Percentiles rank a stretch among this genome's conserved stretches.
phyloP scores from a whole-genome alignment of 2,329 filamentous ascomycete species.

The Cercospora beticola region DNA sequence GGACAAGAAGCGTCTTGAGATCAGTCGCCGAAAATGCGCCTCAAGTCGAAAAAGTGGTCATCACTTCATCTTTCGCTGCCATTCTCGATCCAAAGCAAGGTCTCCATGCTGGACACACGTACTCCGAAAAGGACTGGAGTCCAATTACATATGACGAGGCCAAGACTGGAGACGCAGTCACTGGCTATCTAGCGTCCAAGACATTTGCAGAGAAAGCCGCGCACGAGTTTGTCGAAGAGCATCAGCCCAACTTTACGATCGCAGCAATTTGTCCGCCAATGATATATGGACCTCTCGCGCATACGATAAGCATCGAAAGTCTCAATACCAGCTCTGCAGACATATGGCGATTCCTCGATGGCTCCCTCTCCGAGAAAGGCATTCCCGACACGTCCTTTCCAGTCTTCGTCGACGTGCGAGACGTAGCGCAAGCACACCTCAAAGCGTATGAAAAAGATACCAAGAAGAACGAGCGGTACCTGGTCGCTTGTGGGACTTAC shows the following conservation, averaged over 20 bases:
- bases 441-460: background rate
- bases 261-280: conserved; percentile 2
- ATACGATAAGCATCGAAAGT: background rate
- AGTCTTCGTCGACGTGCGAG: background rate
- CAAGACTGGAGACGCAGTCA: background rate
- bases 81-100: background rate
- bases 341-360: background rate
- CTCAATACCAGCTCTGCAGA: background rate
- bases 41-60: background rate
- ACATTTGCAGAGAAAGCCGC: conserved; percentile 14
- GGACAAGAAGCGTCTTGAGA: background rate
- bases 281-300: background rate
- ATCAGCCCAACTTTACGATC: conserved; percentile 3
- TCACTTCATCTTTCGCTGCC: background rate
- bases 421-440: background rate
- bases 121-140: background rate
- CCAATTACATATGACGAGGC: background rate
- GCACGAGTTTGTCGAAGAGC: conserved; percentile 8
- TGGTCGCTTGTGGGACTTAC: background rate
- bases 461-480: conserved; percentile 1
- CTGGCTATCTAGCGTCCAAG: conserved; percentile 7
- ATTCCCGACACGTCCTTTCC: background rate
- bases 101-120: background rate
- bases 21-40: background rate
- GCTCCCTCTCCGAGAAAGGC: background rate